Evolutionary conservation across 2,329 filamentous ascomycete species (phyloP).

Genomic region (Neonectria coccinea): DNA sequence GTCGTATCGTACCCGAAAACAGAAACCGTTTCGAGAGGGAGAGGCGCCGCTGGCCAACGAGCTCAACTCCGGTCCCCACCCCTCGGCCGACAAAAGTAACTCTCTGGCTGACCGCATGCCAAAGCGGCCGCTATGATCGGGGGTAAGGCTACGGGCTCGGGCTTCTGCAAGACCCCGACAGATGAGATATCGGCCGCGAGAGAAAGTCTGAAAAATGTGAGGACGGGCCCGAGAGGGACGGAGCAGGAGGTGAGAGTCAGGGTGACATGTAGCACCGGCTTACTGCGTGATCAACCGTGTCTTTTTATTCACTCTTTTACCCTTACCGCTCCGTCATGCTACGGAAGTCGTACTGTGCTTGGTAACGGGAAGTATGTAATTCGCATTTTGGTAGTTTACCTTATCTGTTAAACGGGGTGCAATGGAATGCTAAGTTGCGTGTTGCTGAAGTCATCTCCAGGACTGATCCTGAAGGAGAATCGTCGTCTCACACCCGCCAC

Average conservation of each 20-base stretch:
- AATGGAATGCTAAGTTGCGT: not conserved
- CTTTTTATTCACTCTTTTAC: too few species aligned
- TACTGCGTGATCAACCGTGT: not conserved
- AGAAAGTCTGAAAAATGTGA: not conserved
- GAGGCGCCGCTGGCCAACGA: slow-evolving; percentile 1
- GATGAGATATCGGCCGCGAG: not conserved
- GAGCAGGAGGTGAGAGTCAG: not conserved
- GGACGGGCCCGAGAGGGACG: slow-evolving; percentile 11
- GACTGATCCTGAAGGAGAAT: not conserved
- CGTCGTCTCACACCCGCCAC: not conserved
- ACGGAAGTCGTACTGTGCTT: not conserved
- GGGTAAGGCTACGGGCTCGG: slow-evolving; percentile 39
- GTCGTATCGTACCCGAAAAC: slow-evolving; percentile 30
- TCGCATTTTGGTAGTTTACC: not conserved
- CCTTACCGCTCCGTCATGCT: not conserved
- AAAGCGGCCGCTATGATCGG: not conserved
- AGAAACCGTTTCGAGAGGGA: slow-evolving; percentile 41
- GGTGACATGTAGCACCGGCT: slow-evolving; percentile 22
- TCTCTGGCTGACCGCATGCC: not conserved
- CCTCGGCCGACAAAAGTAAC: slow-evolving; percentile 17
- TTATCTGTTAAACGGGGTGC: not conserved
- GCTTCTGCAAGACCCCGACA: slow-evolving; percentile 38
- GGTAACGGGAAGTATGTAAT: not conserved
- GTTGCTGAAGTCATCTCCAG: not conserved
- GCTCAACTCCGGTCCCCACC: slow-evolving; percentile 30